Evolutionary conservation across 2,329 filamentous ascomycete genomes (phyloP).

Genomic region (Zymoseptoria brevis): DNA sequence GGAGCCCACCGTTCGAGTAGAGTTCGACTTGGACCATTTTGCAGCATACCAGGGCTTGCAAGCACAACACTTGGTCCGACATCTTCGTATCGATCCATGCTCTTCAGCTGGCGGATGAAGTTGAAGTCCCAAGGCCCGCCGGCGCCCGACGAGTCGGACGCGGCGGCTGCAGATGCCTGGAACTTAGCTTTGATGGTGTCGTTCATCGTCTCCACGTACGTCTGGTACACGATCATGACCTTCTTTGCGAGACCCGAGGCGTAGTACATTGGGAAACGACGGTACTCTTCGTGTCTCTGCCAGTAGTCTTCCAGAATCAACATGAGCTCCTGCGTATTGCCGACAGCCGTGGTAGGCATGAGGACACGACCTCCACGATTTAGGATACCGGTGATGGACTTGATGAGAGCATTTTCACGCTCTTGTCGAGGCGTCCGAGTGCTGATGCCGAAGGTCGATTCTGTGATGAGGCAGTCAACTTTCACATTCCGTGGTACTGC

Average conservation of each 20-base stretch:
- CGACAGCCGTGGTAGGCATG: constrained; percentile 91
- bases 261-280: constrained; percentile 93
- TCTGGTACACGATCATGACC: constrained; percentile 98
- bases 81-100: constrained; percentile 91
- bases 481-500: constrained; percentile 82
- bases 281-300: constrained; percentile 78
- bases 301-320: constrained; percentile 97
- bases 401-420: constrained; percentile 89
- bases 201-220: constrained; percentile 97
- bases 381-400: constrained; percentile 82
- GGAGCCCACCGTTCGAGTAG: constrained; percentile 93
- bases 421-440: constrained; percentile 86
- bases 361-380: constrained; percentile 87
- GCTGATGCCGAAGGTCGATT: constrained; percentile 94
- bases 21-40: constrained; percentile 89
- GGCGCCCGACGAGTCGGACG: constrained; percentile 45
- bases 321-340: constrained; percentile 85
- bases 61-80: constrained; percentile 95
- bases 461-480: constrained; percentile 92
- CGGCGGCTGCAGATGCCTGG: constrained; percentile 73
- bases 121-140: constrained; percentile 93
- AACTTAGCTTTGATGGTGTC: constrained; percentile 98
- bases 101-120: constrained; percentile 85
- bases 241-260: constrained; percentile 89
- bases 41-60: constrained; percentile 94